Evolutionary conservation across 768 basidiomycete genomes (phyloP).

Genomic region (Rhodocollybia butyracea): DNA sequence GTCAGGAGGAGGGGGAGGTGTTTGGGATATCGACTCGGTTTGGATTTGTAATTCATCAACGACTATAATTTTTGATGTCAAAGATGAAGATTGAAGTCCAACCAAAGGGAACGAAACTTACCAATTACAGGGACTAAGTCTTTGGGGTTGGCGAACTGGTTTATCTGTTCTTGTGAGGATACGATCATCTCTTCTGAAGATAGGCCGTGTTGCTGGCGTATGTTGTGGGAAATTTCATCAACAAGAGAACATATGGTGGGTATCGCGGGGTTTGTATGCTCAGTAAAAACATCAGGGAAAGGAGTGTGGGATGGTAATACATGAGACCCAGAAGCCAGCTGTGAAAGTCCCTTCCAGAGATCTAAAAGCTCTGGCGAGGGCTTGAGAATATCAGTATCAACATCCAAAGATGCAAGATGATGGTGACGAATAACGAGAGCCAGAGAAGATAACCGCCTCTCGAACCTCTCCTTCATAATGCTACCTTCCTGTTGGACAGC

Average conservation of each 20-base stretch:
- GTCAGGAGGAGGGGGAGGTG: too few relatives aligned
- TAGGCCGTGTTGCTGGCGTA: neutral
- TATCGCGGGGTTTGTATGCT: neutral
- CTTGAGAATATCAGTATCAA: neutral
- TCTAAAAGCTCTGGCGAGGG: neutral
- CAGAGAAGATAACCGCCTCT: neutral
- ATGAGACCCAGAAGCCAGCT: neutral
- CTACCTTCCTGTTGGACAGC: neutral
- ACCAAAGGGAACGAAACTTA: too few relatives aligned
- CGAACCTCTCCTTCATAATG: neutral
- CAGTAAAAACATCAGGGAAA: neutral
- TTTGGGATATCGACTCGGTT: too few relatives aligned
- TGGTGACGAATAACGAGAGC: neutral
- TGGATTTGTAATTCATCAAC: too few relatives aligned
- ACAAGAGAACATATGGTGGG: neutral
- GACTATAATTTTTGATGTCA: too few relatives aligned
- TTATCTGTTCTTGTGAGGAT: neutral
- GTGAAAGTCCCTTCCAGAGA: neutral
- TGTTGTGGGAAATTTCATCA: neutral
- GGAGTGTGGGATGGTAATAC: too few relatives aligned
- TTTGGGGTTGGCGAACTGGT: too few relatives aligned
- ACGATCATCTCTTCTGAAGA: neutral
- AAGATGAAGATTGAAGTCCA: too few relatives aligned
- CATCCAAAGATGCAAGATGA: neutral
- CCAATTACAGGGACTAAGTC: too few relatives aligned